Evolutionary conservation across 495 filamentous ascomycete genomes (phyloP).

Genomic region (Podospora anserina): DNA sequence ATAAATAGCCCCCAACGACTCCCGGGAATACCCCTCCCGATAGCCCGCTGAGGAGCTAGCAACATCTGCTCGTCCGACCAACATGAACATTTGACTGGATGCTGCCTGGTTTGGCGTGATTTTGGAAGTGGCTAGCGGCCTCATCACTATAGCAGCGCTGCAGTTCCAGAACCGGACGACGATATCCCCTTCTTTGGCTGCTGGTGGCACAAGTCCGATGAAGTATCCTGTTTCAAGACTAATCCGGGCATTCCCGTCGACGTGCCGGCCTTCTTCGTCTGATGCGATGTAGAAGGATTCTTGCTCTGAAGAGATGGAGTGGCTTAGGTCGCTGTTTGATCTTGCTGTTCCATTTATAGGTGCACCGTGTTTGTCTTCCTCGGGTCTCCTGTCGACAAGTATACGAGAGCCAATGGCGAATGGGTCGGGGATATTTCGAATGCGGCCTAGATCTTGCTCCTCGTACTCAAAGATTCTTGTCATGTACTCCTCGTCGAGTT

Average conservation of each 20-base stretch:
- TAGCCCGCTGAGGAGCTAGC: neutral
- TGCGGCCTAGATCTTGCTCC: slow-evolving; percentile 14
- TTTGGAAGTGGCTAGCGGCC: slow-evolving; percentile 5
- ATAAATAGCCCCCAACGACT: neutral
- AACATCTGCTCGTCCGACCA: neutral
- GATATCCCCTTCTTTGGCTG: slow-evolving; percentile 22
- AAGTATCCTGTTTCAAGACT: slow-evolving; percentile 20
- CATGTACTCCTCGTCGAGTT: slow-evolving; percentile 22
- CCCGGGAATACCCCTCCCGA: neutral
- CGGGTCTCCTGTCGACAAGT: neutral
- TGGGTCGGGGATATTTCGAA: slow-evolving; percentile 11
- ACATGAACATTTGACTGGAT: neutral
- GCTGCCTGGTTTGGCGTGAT: neutral
- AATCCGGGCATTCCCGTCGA: slow-evolving; percentile 13
- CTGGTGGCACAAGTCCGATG: slow-evolving; percentile 25
- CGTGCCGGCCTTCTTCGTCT: neutral
- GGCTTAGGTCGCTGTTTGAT: neutral
- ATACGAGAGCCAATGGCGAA: neutral
- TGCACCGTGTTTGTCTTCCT: neutral
- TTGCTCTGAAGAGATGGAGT: neutral
- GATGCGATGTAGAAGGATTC: neutral
- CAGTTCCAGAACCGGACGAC: slow-evolving; percentile 29
- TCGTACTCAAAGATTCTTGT: slow-evolving; percentile 18
- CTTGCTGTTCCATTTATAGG: neutral
- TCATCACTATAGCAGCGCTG: slow-evolving; percentile 25